A percentile compares a stretch with the other conserved stretches of the same genome.
Conservation (phyloP, 2,329 filamentous ascomycete genomes). For the Ceratocystis ficicola region DNA sequence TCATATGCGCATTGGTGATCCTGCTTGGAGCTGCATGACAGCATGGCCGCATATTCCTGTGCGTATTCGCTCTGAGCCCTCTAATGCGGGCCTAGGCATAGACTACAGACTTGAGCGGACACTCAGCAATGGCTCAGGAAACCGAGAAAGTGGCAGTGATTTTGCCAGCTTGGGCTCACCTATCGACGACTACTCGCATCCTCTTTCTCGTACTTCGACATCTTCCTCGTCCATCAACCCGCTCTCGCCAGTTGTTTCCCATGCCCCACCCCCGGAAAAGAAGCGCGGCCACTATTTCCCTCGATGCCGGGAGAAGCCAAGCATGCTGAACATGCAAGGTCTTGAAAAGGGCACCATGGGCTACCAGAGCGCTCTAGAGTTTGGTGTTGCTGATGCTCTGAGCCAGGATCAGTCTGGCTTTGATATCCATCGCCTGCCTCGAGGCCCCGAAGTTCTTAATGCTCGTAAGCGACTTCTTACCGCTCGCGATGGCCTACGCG, state of each 20-base stretch:
- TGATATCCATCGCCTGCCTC: slow-evolving; percentile 40
- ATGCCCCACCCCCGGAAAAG: slow-evolving; percentile 30
- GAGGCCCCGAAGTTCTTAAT: slow-evolving; percentile 44
- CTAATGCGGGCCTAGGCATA: not conserved
- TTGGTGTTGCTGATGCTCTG: slow-evolving; percentile 51
- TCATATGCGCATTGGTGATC: slow-evolving; percentile 50
- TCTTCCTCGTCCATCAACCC: slow-evolving; percentile 32
- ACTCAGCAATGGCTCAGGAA: slow-evolving; percentile 24
- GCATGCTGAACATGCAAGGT: slow-evolving; percentile 61
- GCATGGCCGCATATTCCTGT: slow-evolving; percentile 49
- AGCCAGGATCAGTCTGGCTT: slow-evolving; percentile 51
- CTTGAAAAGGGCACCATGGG: slow-evolving; percentile 60
- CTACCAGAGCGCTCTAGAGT: slow-evolving; percentile 54
- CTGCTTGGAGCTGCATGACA: slow-evolving; percentile 50
- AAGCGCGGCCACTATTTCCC: slow-evolving; percentile 46
- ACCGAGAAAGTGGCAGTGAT: slow-evolving; percentile 26
- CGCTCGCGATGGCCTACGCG: slow-evolving; percentile 41
- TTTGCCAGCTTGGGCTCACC: slow-evolving; percentile 14
- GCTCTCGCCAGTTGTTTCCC: slow-evolving; percentile 22
- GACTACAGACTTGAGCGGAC: slow-evolving; percentile 13
- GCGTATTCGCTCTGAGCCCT: slow-evolving; percentile 3
- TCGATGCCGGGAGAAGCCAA: slow-evolving; percentile 50
- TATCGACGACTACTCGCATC: slow-evolving; percentile 16
- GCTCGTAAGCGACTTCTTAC: slow-evolving; percentile 46
- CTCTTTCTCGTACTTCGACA: slow-evolving; percentile 18